Evolutionary conservation across 441 rosid genomes (phyloP), one percentile per base, ranked within the genome.

Genomic region (Flueggea neowawraea): DNA sequence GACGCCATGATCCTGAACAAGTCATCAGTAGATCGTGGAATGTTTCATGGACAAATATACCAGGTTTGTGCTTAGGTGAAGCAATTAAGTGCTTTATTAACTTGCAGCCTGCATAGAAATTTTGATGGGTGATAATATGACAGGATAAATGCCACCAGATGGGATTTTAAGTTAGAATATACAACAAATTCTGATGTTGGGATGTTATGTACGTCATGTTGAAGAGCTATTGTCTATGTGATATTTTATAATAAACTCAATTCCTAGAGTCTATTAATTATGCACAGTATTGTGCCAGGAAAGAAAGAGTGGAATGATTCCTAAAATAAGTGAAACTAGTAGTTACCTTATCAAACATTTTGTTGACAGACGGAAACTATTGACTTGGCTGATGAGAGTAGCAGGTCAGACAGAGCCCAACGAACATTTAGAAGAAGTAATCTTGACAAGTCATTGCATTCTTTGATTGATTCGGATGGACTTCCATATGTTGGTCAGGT

Each of bases 1-100:
- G 99, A 95, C 77, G 97, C 99, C 9, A 95, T 95, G 99, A 95
- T 95, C 74, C 64, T 95, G 64, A 95, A 95, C 66, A 95, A 95
- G 74, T 91, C 99, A 65, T 79, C 99, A 16, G 97, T 86, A 56
- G 99, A 95, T 45, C 90, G 95, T 51, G 98, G 99, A 64, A 79
- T 95, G 97, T 91, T 80, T 78, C 98, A 84, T 82, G 99, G 99
- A 65, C 90, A 89, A 78, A 89, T 95, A 78, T 91, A 91, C 69
- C 96, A 89, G 98, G 99, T 95, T 65, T 47, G 75, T 60, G 61
- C 73, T 62, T 59, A 14, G 33, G 16, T 55, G 45, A 43, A 43
- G 12, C 12, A 47, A 47, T 47, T 3, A 10, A 47, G n/a, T 14
- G n/a, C 0, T 11, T 47, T 47, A 11, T 47, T 11, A 10, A 47